A percentile compares a stretch with the other conserved stretches of the same genome.
Conservation (phyloP, 164 flowering plant genomes). For the Malania oleifera region DNA sequence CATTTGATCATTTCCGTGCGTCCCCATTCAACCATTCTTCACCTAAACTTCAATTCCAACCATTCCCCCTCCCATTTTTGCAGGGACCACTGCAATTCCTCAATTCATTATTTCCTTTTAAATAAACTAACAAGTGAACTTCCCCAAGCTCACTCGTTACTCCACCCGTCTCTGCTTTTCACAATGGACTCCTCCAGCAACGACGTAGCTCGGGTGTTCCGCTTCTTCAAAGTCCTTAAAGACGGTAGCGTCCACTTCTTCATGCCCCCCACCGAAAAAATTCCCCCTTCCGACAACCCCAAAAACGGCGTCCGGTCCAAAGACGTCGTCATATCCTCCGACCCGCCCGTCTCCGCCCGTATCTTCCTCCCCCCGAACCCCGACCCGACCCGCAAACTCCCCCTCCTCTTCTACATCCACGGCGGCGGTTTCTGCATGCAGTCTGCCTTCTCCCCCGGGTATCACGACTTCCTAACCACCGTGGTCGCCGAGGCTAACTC, state of each 20-base stretch:
- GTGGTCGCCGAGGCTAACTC: slow-evolving; percentile 22
- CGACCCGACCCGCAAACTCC: slow-evolving; percentile 20
- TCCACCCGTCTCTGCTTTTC: no score
- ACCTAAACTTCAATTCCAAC: no score
- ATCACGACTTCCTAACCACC: slow-evolving; percentile 15
- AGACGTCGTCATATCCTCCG: slow-evolving; percentile 25
- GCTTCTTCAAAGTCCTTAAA: slow-evolving; percentile 22
- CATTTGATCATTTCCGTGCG: no score
- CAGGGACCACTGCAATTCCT: no score
- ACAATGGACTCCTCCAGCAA: neutral
- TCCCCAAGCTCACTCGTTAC: no score
- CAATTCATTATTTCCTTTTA: no score
- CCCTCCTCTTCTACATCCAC: slow-evolving; percentile 38
- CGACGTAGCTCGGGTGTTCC: slow-evolving; percentile 9
- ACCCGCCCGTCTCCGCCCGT: slow-evolving; percentile 24
- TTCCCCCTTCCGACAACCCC: slow-evolving; percentile 22
- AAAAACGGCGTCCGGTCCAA: slow-evolving; percentile 23
- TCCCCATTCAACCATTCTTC: no score
- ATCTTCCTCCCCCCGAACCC: slow-evolving; percentile 23
- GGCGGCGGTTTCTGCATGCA: slow-evolving; percentile 40
- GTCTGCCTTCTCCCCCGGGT: slow-evolving; percentile 19
- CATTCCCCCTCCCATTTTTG: no score
- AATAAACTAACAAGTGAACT: no score
- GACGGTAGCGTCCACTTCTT: slow-evolving; percentile 24
- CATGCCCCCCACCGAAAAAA: neutral